A percentile compares a stretch with the other conserved stretches of the same genome.
Evolutionary conservation across 2,329 filamentous ascomycete species (phyloP).

Genomic region (Beauveria bassiana): DNA sequence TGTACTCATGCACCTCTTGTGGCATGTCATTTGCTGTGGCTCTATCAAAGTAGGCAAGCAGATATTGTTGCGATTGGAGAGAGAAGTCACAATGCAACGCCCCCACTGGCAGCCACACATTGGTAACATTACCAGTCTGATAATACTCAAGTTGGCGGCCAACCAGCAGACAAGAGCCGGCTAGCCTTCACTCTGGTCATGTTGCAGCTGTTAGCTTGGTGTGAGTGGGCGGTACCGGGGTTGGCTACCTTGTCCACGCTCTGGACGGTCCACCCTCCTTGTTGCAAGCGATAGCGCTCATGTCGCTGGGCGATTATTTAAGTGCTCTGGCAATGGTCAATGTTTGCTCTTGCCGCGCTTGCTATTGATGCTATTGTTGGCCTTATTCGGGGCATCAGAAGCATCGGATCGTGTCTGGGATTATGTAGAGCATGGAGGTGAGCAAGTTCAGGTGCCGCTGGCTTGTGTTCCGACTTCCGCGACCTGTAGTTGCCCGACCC

Average conservation of each 20-base stretch:
- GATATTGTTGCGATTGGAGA: background rate
- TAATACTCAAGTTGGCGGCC: background rate
- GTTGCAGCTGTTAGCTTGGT: slow-evolving; percentile 5
- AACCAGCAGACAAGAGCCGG: background rate
- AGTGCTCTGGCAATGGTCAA: background rate
- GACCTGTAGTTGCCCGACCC: background rate
- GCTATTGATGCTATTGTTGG: background rate
- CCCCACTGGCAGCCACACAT: slow-evolving; percentile 2
- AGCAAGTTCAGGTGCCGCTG: background rate
- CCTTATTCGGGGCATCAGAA: no score
- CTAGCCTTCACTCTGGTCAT: background rate
- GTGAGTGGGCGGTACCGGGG: slow-evolving; percentile 3
- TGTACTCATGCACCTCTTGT: background rate
- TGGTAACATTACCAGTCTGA: background rate
- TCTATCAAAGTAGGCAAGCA: background rate
- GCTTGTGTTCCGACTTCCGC: slow-evolving; percentile 5
- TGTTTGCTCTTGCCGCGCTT: background rate
- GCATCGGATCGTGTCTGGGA: no score
- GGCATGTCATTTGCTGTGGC: slow-evolving; percentile 5
- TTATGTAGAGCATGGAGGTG: background rate
- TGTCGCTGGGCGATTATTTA: background rate
- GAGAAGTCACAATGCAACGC: slow-evolving; percentile 8
- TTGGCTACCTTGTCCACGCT: background rate
- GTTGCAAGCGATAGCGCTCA: background rate
- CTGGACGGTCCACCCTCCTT: slow-evolving; percentile 1